A percentile compares a stretch with the other conserved stretches of the same genome.
These are phyloP conservation scores for Fragaria vesca DNA, from an alignment of 306 rosid genomes.

Conservation along the genomic window DNA sequence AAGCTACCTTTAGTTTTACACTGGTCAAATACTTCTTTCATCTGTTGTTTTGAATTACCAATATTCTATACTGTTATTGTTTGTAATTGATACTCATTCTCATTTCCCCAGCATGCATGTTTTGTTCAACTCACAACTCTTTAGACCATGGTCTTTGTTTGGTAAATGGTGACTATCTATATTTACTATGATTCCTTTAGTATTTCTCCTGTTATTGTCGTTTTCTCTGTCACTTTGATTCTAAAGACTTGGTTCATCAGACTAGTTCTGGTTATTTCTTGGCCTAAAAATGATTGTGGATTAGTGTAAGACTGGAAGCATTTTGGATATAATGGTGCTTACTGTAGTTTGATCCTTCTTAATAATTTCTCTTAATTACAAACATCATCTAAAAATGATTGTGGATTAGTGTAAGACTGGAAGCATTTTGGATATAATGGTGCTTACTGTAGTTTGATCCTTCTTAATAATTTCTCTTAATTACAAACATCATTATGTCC, in stretches of 20 bases:
- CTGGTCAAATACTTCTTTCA: conserved; percentile 1
- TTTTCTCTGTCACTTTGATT: neutral
- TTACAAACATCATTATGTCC: neutral
- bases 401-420: neutral
- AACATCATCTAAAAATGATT: neutral
- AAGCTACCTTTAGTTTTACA: conserved; percentile 9
- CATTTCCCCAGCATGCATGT: neutral
- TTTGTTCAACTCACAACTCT: neutral
- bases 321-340: neutral
- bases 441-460: neutral
- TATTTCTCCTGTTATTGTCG: neutral
- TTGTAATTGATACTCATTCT: neutral
- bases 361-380: neutral
- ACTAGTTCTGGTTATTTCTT: neutral
- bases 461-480: neutral
- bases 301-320: neutral
- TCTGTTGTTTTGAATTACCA: neutral
- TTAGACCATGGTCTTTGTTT: neutral
- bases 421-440: neutral
- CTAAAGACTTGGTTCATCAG: neutral
- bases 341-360: neutral
- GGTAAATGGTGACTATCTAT: neutral
- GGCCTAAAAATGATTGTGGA: neutral
- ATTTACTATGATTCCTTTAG: neutral
- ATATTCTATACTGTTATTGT: neutral